A percentile compares a stretch with the other conserved stretches of the same genome.
These are phyloP conservation scores for Pittosporum tobira DNA, from an alignment of 129 eudicot species.

Conservation along the genomic window DNA sequence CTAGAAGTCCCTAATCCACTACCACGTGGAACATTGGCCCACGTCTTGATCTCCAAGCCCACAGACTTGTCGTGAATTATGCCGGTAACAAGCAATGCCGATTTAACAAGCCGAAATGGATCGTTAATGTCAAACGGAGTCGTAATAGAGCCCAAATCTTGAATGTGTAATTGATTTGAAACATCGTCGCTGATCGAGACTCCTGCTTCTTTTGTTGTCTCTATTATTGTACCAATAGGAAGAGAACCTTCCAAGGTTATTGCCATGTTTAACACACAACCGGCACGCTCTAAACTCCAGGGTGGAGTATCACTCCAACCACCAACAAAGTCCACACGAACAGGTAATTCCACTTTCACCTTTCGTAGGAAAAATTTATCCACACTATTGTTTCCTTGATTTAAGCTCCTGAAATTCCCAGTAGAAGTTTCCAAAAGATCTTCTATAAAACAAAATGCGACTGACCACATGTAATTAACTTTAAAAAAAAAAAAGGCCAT, in stretches of 20 bases:
- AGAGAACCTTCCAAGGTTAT: slow-evolving; percentile 62
- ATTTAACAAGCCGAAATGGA: slow-evolving; percentile 96
- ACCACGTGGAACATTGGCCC: slow-evolving; percentile 99
- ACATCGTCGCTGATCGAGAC: slow-evolving; percentile 50
- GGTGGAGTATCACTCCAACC: slow-evolving; percentile 99
- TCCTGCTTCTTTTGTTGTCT: slow-evolving; percentile 51
- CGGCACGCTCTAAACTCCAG: slow-evolving; percentile 99
- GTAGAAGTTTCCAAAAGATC: slow-evolving; percentile 44
- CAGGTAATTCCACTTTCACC: slow-evolving; percentile 91
- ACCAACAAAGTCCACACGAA: slow-evolving; percentile 98
- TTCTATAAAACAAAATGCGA: slow-evolving; percentile 33
- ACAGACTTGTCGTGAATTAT: slow-evolving; percentile 33
- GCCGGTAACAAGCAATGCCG: slow-evolving; percentile 80
- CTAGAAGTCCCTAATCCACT: slow-evolving; percentile 98
- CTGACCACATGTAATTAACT: background rate
- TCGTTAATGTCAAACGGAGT: slow-evolving; percentile 74
- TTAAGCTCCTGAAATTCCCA: slow-evolving; percentile 13
- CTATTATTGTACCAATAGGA: slow-evolving; percentile 74
- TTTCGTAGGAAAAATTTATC: slow-evolving; percentile 23
- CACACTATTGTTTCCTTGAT: slow-evolving; percentile 15
- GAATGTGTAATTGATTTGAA: slow-evolving; percentile 44
- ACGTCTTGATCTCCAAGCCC: slow-evolving; percentile 66
- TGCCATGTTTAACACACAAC: slow-evolving; percentile 94
- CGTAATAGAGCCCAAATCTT: slow-evolving; percentile 39
- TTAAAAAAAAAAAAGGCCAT: too few relatives aligned